phyloP scores from a whole-genome alignment of 139 green algal species.

The Raphidocelis subcapitata region DNA sequence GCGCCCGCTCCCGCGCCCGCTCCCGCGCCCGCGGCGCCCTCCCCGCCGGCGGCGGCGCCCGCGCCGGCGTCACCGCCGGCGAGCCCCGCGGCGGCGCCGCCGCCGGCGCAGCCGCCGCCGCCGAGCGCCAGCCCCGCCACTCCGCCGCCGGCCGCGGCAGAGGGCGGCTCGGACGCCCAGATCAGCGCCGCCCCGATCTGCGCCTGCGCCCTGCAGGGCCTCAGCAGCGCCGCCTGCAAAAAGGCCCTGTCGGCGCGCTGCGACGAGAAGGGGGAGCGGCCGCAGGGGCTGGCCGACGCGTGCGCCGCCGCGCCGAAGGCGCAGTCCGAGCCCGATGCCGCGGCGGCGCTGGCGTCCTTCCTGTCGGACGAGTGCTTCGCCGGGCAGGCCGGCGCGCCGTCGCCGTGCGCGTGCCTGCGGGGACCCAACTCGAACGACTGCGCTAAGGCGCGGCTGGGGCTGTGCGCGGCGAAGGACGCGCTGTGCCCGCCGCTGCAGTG shows the following conservation, averaged over 20 bases:
- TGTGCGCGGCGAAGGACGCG: conserved; percentile 11
- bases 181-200: conserved; percentile 22
- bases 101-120: no score
- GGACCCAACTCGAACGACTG: conserved; percentile 22
- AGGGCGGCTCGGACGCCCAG: not conserved
- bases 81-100: no score
- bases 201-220: conserved; percentile 22
- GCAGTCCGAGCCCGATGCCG: conserved; percentile 8
- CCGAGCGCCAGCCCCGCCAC: not conserved
- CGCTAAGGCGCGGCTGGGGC: conserved; percentile 25
- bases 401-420: conserved; percentile 14
- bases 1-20: not conserved
- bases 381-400: conserved; percentile 2
- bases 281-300: no score
- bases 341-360: conserved; percentile 3
- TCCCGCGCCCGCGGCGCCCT: not conserved
- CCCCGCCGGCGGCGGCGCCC: not conserved
- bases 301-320: no score
- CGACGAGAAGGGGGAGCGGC: no score
- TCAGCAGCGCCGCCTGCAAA: conserved; percentile 7
- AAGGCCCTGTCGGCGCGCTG: not conserved
- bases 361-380: conserved; percentile 16
- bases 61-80: no score
- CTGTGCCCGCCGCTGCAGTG: conserved; percentile 24
- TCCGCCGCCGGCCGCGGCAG: not conserved